Base-by-base conservation (phyloP, 129 eudicot genomes). In the Tanacetum coccineum region DNA sequence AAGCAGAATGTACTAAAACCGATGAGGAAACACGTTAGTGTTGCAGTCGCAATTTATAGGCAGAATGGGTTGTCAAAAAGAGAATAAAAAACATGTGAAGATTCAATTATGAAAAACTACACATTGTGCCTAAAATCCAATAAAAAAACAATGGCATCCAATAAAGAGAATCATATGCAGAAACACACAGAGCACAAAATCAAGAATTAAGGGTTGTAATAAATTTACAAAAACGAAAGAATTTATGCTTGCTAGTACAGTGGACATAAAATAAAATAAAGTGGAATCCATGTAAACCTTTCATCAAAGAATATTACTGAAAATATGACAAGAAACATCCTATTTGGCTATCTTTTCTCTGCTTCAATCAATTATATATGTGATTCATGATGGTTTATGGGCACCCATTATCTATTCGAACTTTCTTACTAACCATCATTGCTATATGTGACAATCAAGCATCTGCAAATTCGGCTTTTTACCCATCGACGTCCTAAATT, bases 31-130 rank as follows among this genome's bases (percentile, higher is more conserved):
- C 79, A 54, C 55, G 50, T 76, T 59, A 64, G 4, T 28, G 76
- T 59, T 25, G 47, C 30, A 21, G 57, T 22, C 63, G 39, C 63
- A 75, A 91, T 85, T 80, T 91, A 91, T 91, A 91, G 76, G 47
- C 73, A 82, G 60, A 87, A 91, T 91, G 87, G 76, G 47, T 70
- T 80, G 60, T 64, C 58, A 65, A 26, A 48, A 68, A 78, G 60
- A 40, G 90, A 81, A 76, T 68, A 44, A 60, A 44, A 60, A 61
- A 67, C 78, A 77, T 62, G 82, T 82, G 82, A 87, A 84, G 80
- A 82, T 84, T 78, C 89, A 83, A 52, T 36, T 84, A 88, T 80
- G 71, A 76, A 82, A 81, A 87, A 90, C 90, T 91, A 82, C 90
- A 76, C 82, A 66, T 17, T 78, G 80, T 68, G 78, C 79, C 60